Evolutionary conservation across 169 alveolate species (phyloP).

Genomic region (Blepharisma undulans): DNA sequence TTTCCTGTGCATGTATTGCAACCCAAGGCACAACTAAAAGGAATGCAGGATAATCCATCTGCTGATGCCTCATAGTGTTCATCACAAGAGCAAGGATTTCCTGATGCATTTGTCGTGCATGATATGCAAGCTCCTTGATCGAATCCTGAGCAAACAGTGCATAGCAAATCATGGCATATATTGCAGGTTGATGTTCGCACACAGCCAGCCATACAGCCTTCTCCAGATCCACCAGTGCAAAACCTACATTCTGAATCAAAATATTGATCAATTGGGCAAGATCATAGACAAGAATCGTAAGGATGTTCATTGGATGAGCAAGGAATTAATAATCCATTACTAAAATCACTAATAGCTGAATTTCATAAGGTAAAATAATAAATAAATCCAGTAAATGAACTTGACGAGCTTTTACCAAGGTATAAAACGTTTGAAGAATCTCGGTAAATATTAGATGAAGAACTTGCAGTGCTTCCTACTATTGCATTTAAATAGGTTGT

Average conservation of each 20-base stretch:
- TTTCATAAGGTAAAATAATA: neutral
- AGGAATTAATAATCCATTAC: neutral
- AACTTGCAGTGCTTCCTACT: neutral
- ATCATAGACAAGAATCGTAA: neutral
- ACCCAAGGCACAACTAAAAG: neutral
- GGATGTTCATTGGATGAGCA: neutral
- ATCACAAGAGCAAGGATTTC: neutral
- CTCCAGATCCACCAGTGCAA: too few species aligned
- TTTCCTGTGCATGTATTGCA: neutral
- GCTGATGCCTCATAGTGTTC: too few species aligned
- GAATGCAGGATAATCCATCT: too few species aligned
- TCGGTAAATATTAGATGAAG: neutral
- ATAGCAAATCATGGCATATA: neutral
- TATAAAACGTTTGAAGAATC: neutral
- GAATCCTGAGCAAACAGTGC: neutral
- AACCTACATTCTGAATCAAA: too few species aligned
- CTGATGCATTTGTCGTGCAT: neutral
- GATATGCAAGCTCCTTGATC: neutral
- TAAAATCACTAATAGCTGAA: neutral
- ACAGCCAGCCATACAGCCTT: too few species aligned
- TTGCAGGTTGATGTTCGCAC: too few species aligned
- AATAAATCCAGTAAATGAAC: neutral
- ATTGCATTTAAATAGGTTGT: neutral
- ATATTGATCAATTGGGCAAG: neutral
- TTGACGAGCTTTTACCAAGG: neutral